phyloP scores from a whole-genome alignment of 441 rosid genomes.

The Gossypium davidsonii region DNA sequence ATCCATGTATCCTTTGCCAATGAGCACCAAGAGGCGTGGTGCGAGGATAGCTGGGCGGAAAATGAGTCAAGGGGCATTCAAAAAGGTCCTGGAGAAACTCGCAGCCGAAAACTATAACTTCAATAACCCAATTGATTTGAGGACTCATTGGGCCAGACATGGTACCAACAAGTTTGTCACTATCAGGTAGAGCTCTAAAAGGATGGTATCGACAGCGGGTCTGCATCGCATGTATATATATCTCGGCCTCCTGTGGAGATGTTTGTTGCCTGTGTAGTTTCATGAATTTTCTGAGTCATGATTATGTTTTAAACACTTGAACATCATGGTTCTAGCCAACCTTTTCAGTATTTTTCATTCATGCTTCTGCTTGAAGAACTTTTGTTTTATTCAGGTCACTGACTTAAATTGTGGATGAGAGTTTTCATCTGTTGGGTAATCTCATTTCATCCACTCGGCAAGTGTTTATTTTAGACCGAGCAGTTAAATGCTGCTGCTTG shows the following conservation, averaged over 20 bases:
- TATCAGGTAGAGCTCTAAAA: slow-evolving; percentile 57
- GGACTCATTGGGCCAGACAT: slow-evolving; percentile 91
- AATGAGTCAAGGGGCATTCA: slow-evolving; percentile 97
- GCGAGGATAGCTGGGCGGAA: slow-evolving; percentile 92
- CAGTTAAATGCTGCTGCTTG: slow-evolving; percentile 13
- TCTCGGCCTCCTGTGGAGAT: slow-evolving; percentile 42
- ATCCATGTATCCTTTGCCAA: slow-evolving; percentile 81
- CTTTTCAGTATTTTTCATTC: slow-evolving; percentile 26
- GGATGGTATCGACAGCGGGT: slow-evolving; percentile 7
- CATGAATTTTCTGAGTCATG: slow-evolving; percentile 33
- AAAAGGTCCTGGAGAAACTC: slow-evolving; percentile 75
- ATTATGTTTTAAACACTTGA: slow-evolving; percentile 29
- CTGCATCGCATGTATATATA: slow-evolving; percentile 33
- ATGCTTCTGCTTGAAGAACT: slow-evolving; percentile 29
- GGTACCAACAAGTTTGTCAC: slow-evolving; percentile 99
- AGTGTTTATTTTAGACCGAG: slow-evolving; percentile 18
- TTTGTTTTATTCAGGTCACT: slow-evolving; percentile 17
- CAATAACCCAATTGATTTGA: slow-evolving; percentile 77
- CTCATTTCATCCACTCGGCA: slow-evolving; percentile 11
- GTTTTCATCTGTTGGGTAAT: slow-evolving; percentile 24
- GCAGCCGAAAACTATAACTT: slow-evolving; percentile 71
- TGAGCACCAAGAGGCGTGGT: slow-evolving; percentile 86
- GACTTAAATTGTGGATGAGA: slow-evolving; percentile 34
- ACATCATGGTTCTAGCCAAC: slow-evolving; percentile 17
- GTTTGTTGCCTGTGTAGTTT: slow-evolving; percentile 27